Base-by-base conservation (phyloP, 768 basidiomycete genomes). In the Rhodotorula babjevae region DNA sequence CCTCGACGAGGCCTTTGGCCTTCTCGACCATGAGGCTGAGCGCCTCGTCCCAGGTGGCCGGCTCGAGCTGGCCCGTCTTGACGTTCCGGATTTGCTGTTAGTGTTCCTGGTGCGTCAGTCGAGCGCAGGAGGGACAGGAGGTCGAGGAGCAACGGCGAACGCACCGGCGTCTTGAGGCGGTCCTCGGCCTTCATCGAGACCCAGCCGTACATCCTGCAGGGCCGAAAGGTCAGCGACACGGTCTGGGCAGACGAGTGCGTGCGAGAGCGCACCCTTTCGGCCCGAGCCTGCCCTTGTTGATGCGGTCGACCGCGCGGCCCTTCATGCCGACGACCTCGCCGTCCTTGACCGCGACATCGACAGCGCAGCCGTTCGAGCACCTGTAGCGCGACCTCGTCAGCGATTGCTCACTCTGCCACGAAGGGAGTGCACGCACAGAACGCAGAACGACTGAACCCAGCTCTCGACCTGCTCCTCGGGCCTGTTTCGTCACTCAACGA, bases 211-310 rank as follows among this genome's bases (percentile, higher is more conserved):
- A 75, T 58, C 7, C 64, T 65, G 52, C 63, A 27, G 16, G 3
- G n/a, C 18, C 7, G 42, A 2, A 2, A 7, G 40, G 42, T 10
- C 40, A 40, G 33, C 3, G 6, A 19, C 7, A 25, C 0, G 18
- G 11, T 27, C 14, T 8, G 40, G 25, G 12, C 9, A 19, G 9
- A 25, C 5, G n/a, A n/a, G n/a, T n/a, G n/a, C n/a, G n/a, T n/a
- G n/a, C n/a, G n/a, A n/a, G n/a, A n/a, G 50, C 44, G 52, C 56
- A 65, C 64, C 76, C 76, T 55, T 77, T 77, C 15, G 76, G 76
- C 23, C 76, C 76, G 9, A 77, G 65, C 27, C 76, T 57, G 25
- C 76, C 76, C 67, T 73, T 75, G 74, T 77, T 77, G 55, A 77
- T 71, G 27, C 76, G 47, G 61, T 77, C 76, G 10, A 64, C 65